A percentile compares a stretch with the other conserved stretches of the same genome.
phyloP scores from a whole-genome alignment of 2,329 filamentous ascomycete genomes.

The Ampelomyces quisqualis region DNA sequence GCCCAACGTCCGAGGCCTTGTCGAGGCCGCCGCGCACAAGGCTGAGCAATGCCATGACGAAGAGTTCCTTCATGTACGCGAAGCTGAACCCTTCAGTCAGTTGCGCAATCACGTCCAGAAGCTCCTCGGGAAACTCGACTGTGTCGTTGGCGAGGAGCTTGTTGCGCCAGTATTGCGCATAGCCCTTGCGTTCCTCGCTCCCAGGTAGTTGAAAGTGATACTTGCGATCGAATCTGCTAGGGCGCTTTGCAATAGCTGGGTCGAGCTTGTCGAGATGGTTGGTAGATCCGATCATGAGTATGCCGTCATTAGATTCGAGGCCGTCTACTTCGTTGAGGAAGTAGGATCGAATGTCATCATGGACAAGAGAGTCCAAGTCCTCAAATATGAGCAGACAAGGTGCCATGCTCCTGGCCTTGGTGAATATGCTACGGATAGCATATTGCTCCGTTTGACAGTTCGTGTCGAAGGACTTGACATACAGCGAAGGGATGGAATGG shows the following conservation, averaged over 20 bases:
- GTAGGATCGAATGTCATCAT: constrained; percentile 61
- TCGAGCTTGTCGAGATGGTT: constrained; percentile 65
- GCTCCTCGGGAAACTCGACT: constrained; percentile 42
- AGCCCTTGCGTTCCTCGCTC: constrained; percentile 36
- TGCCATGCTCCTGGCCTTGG: constrained; percentile 60
- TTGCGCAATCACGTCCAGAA: constrained; percentile 35
- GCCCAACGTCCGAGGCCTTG: too few species aligned
- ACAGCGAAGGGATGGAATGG: constrained; percentile 52
- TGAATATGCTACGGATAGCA: constrained; percentile 37
- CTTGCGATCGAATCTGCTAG: constrained; percentile 49
- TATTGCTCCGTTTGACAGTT: constrained; percentile 57
- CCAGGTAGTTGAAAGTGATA: constrained; percentile 47
- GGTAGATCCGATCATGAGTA: constrained; percentile 65
- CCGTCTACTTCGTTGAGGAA: constrained; percentile 73
- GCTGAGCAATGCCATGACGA: constrained; percentile 42
- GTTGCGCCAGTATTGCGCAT: constrained; percentile 46
- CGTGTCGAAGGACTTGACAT: constrained; percentile 53
- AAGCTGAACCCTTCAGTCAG: constrained; percentile 46
- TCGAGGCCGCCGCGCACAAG: constrained; percentile 37
- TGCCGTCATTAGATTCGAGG: constrained; percentile 66
- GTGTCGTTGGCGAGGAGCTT: constrained; percentile 37
- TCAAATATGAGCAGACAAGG: constrained; percentile 71
- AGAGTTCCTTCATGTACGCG: constrained; percentile 47
- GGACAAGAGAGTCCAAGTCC: constrained; percentile 66
- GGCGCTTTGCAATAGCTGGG: constrained; percentile 56